phyloP scores from a whole-genome alignment of 768 basidiomycete species.

The Boletus pseudopeckii region DNA sequence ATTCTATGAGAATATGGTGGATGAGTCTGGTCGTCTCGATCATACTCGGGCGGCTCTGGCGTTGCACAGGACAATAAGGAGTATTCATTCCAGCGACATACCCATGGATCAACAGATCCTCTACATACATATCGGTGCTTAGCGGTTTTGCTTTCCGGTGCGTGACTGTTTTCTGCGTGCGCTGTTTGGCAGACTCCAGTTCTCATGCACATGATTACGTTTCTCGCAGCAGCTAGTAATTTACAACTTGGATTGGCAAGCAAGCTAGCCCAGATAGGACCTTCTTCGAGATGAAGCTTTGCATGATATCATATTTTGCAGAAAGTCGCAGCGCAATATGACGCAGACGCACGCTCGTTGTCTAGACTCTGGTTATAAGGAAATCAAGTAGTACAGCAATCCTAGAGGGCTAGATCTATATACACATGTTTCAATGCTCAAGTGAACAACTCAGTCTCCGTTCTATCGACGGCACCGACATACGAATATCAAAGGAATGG shows the following conservation, averaged over 20 bases:
- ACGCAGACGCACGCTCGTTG: no score
- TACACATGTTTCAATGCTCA: background rate
- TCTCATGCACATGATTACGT: no score
- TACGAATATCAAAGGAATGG: background rate
- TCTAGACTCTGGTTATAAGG: no score
- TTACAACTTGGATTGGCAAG: no score
- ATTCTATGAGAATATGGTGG: constrained; percentile 2
- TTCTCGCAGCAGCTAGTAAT: no score
- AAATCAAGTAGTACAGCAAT: background rate
- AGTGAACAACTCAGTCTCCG: background rate
- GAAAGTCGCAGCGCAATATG: no score
- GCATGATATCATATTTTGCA: no score
- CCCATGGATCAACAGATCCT: constrained; percentile 4
- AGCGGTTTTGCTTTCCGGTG: background rate
- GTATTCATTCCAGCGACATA: background rate
- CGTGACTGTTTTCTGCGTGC: no score
- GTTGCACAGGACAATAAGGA: background rate
- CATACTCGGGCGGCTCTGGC: background rate
- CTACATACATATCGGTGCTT: constrained; percentile 1
- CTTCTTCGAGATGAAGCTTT: no score
- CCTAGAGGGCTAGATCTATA: background rate
- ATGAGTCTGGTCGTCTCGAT: background rate
- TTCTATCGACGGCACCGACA: background rate
- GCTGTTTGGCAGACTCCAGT: no score
- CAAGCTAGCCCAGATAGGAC: no score